A percentile compares a stretch with the other conserved stretches of the same genome.
Conservation (phyloP, 1,139 yeast species). For the Keqinozyma sinolaborantium region DNA sequence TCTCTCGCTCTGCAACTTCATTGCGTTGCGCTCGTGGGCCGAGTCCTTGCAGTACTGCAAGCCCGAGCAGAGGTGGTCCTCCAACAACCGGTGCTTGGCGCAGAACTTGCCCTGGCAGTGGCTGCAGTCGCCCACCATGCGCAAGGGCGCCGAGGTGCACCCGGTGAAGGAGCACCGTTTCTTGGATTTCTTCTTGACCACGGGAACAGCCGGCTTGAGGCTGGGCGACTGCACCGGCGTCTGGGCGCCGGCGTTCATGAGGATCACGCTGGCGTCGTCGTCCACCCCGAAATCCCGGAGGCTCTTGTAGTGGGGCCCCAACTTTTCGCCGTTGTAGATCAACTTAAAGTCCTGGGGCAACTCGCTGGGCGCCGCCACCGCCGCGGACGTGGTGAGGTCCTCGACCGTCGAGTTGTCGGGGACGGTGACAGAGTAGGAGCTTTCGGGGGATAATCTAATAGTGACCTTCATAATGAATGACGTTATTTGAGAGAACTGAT, state of each 20-base stretch:
- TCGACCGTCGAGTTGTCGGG: conserved; percentile 49
- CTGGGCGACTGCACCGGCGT: conserved; percentile 18
- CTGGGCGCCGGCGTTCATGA: conserved; percentile 37
- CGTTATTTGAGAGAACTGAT: neutral
- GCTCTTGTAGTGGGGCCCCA: conserved; percentile 28
- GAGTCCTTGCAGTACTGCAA: conserved; percentile 77
- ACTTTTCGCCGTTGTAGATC: conserved; percentile 49
- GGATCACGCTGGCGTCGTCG: conserved; percentile 33
- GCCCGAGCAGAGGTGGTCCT: conserved; percentile 79
- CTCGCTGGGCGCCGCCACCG: conserved; percentile 35
- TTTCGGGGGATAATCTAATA: conserved; percentile 41
- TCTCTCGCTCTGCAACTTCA: conserved; percentile 41
- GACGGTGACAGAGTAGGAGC: conserved; percentile 39
- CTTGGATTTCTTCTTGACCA: conserved; percentile 35
- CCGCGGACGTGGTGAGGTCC: conserved; percentile 43
- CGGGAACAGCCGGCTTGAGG: conserved; percentile 10
- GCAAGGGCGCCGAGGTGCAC: conserved; percentile 66
- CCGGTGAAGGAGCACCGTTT: conserved; percentile 58
- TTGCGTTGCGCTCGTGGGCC: conserved; percentile 51
- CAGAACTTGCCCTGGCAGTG: conserved; percentile 87
- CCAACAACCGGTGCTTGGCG: conserved; percentile 82
- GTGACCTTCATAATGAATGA: conserved; percentile 32
- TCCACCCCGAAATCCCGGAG: conserved; percentile 21
- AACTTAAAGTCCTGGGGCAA: conserved; percentile 45
- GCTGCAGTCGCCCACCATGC: conserved; percentile 86